These are phyloP conservation scores for Geosmithia putterillii DNA, from an alignment of 2,329 filamentous ascomycete species.

Conservation along the genomic window DNA sequence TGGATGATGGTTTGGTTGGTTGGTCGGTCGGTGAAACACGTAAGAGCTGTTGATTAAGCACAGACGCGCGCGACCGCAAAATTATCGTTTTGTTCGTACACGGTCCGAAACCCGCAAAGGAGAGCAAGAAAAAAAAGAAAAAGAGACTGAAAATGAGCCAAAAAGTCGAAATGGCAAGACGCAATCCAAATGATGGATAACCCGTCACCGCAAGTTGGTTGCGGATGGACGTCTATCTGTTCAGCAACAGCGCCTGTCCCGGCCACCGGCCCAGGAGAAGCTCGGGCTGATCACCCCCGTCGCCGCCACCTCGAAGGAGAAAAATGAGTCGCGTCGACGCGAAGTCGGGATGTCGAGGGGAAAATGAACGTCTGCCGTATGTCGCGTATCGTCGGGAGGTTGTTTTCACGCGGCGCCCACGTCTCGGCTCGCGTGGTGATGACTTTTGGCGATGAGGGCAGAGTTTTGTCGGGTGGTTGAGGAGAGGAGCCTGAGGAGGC, in stretches of 20 bases:
- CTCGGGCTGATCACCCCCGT: slow-evolving; percentile 30
- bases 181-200: slow-evolving; percentile 18
- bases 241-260: slow-evolving; percentile 11
- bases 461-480: slow-evolving; percentile 32
- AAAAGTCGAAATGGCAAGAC: slow-evolving; percentile 8
- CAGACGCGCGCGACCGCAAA: background rate
- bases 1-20: slow-evolving; percentile 5
- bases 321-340: no score
- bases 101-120: slow-evolving; percentile 6
- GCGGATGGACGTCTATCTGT: slow-evolving; percentile 15
- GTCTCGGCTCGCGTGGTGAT: slow-evolving; percentile 41
- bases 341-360: slow-evolving; percentile 18
- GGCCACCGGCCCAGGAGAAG: slow-evolving; percentile 34
- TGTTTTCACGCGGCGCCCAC: slow-evolving; percentile 24
- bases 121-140: slow-evolving; percentile 10
- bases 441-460: slow-evolving; percentile 19
- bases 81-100: no score
- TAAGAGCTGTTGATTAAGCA: slow-evolving; percentile 6
- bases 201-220: slow-evolving; percentile 15
- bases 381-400: slow-evolving; percentile 15
- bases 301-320: slow-evolving; percentile 30
- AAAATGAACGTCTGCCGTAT: slow-evolving; percentile 18
- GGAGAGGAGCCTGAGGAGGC: slow-evolving; percentile 26
- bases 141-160: slow-evolving; percentile 8
- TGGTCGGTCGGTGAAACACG: slow-evolving; percentile 7